Evolutionary conservation across 2,329 filamentous ascomycete genomes (phyloP).

Genomic region (Penicillium sp.): DNA sequence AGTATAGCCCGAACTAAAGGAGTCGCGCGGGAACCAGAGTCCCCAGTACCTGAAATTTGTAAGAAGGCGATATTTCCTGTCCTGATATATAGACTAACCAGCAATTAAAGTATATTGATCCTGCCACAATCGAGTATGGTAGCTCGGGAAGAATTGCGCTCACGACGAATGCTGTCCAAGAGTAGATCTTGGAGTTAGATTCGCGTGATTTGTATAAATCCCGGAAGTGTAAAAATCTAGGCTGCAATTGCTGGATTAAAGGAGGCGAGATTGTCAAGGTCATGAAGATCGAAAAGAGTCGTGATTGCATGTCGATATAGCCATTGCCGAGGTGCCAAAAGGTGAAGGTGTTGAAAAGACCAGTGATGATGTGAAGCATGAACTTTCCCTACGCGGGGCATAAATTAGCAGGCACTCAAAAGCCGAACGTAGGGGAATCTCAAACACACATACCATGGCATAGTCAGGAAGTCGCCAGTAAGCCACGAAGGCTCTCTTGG

Average conservation of each 20-base stretch:
- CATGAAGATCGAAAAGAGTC: conserved; percentile 71
- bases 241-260: conserved; percentile 71
- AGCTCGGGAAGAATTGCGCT: conserved; percentile 63
- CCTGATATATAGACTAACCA: conserved; percentile 46
- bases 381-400: conserved; percentile 49
- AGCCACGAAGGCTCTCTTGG: conserved; percentile 54
- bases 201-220: conserved; percentile 67
- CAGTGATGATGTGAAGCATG: conserved; percentile 56
- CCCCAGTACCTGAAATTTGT: conserved; percentile 47
- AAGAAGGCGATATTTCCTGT: not conserved
- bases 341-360: conserved; percentile 65
- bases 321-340: conserved; percentile 58
- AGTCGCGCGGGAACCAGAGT: conserved; percentile 49
- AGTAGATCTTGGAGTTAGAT: conserved; percentile 72
- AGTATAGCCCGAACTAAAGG: conserved; percentile 55
- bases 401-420: no score
- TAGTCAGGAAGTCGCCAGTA: conserved; percentile 64
- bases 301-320: conserved; percentile 60
- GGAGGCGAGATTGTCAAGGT: conserved; percentile 68
- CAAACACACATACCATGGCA: conserved; percentile 38
- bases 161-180: conserved; percentile 64
- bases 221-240: conserved; percentile 60
- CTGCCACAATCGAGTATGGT: conserved; percentile 62
- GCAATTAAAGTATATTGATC: conserved; percentile 58
- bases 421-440: no score